phyloP scores from a whole-genome alignment of 345 rosid species.

The Syzygium aqueum region DNA sequence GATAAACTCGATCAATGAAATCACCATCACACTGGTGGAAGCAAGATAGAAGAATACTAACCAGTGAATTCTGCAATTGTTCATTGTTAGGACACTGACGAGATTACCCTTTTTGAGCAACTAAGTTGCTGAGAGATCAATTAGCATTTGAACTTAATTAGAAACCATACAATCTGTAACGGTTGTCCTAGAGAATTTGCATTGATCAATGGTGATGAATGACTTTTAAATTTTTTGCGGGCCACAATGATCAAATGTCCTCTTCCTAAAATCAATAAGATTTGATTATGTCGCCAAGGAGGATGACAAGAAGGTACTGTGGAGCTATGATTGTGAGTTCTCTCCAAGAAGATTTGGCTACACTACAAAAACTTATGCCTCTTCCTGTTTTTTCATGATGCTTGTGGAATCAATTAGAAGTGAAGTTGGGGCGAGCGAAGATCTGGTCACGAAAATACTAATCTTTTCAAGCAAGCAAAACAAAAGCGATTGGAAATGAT shows the following conservation, averaged over 20 bases:
- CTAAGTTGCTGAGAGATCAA: not conserved
- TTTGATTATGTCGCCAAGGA: not conserved
- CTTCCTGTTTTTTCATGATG: not conserved
- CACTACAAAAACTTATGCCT: not conserved
- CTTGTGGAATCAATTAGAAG: not conserved
- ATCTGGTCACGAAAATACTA: not conserved
- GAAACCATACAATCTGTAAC: not conserved
- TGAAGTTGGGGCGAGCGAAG: not conserved
- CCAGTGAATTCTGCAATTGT: not conserved
- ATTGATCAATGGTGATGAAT: not conserved
- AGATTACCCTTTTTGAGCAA: not conserved
- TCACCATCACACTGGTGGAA: slow-evolving; percentile 13
- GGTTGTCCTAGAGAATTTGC: slow-evolving; percentile 1
- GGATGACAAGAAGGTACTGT: not conserved
- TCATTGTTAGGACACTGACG: not conserved
- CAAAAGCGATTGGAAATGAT: not conserved
- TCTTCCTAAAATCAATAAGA: not conserved
- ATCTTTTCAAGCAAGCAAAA: not conserved
- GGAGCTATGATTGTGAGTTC: not conserved
- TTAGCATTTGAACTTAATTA: not conserved
- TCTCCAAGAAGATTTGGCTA: not conserved
- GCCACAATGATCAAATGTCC: not conserved
- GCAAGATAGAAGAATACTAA: not conserved
- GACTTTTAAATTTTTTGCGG: not conserved
- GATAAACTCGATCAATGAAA: slow-evolving; percentile 9